phyloP scores from a whole-genome alignment of 441 rosid species.

The Populus hybrid region DNA sequence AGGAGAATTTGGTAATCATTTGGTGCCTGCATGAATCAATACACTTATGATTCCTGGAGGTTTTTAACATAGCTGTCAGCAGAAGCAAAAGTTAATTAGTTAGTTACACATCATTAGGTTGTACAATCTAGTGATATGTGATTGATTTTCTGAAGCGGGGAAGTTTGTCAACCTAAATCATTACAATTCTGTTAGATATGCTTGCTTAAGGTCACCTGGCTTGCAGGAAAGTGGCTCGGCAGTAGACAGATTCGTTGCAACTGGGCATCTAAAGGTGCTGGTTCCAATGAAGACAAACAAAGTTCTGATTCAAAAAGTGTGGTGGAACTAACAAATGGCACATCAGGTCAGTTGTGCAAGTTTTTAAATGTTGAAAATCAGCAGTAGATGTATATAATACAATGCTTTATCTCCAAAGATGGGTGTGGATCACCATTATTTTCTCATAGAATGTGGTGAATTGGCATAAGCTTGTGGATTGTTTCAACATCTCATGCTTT shows the following conservation, averaged over 20 bases:
- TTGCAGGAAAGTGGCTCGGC: slow-evolving; percentile 92
- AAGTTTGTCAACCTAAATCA: not conserved
- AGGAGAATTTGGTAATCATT: not conserved
- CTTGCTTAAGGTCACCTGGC: slow-evolving; percentile 5
- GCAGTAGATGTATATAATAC: not conserved
- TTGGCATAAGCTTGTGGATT: not conserved
- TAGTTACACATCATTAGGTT: not conserved
- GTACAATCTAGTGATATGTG: not conserved
- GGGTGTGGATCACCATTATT: not conserved
- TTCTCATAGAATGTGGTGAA: not conserved
- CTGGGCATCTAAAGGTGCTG: slow-evolving; percentile 97
- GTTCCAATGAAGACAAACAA: slow-evolving; percentile 77
- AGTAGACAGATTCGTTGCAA: slow-evolving; percentile 95
- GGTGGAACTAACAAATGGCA: slow-evolving; percentile 78
- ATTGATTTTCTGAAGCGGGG: not conserved
- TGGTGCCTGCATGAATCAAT: not conserved
- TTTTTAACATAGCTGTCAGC: not conserved
- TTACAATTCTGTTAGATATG: not conserved
- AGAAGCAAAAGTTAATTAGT: not conserved
- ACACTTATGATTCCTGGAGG: not conserved
- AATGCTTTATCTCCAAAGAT: not conserved
- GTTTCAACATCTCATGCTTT: not conserved
- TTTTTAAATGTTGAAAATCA: not conserved
- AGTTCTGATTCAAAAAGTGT: slow-evolving; percentile 84
- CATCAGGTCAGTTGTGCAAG: slow-evolving; percentile 53